Conservation (phyloP, 768 basidiomycete genomes). For the Scleroderma citrinum region DNA sequence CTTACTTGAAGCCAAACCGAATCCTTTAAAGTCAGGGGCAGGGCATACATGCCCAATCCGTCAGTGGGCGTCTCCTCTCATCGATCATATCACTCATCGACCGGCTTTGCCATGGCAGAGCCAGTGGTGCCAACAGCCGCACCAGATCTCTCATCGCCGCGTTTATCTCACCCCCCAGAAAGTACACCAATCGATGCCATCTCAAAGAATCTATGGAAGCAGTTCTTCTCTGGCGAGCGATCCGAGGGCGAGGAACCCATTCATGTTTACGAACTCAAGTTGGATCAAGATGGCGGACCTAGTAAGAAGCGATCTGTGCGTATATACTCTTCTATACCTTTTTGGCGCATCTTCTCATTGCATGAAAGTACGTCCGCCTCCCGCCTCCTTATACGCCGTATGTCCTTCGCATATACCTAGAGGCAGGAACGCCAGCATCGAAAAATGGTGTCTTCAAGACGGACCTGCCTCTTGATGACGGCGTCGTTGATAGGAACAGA, state of each 20-base stretch:
- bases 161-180: background rate
- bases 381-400: constrained; percentile 89
- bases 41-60: background rate
- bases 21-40: too few relatives aligned
- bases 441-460: constrained; percentile 91
- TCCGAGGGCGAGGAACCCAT: constrained; percentile 56
- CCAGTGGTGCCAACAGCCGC: background rate
- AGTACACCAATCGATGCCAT: constrained; percentile 26
- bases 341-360: constrained; percentile 7
- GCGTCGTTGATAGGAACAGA: constrained; percentile 68
- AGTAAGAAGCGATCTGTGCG: constrained; percentile 77
- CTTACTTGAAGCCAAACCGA: too few relatives aligned
- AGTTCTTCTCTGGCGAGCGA: constrained; percentile 67
- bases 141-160: constrained; percentile 11
- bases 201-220: constrained; percentile 84
- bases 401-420: constrained; percentile 83
- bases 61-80: background rate
- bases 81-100: too few relatives aligned
- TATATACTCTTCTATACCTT: constrained; percentile 8
- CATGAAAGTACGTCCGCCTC: constrained; percentile 82
- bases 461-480: constrained; percentile 95
- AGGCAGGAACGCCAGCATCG: constrained; percentile 87
- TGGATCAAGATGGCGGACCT: constrained; percentile 91
- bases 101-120: constrained; percentile 10
- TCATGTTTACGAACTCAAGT: constrained; percentile 76